Conservation (phyloP, 768 basidiomycete species). For the Tephrocybe sp. region DNA sequence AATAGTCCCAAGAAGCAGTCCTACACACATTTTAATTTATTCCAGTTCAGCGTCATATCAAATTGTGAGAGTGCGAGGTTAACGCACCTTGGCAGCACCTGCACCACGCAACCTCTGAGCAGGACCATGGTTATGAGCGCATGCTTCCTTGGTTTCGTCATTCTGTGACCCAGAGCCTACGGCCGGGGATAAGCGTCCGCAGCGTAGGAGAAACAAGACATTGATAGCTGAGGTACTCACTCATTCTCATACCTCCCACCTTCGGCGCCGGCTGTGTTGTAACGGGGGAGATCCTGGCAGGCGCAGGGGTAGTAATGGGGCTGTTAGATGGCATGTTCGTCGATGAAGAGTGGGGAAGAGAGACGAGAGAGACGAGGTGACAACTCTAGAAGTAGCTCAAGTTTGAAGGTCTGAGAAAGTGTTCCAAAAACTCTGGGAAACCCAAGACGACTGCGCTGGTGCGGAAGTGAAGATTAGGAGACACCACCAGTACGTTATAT, state of each 20-base stretch:
- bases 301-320: constrained; percentile 12
- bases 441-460: no score
- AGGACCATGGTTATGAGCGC: constrained; percentile 25
- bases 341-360: not conserved
- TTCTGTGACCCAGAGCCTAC: constrained; percentile 3
- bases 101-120: constrained; percentile 67
- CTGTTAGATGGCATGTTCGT: not conserved
- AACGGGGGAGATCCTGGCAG: constrained; percentile 24
- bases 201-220: not conserved
- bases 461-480: not conserved
- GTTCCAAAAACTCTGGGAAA: not conserved
- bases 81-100: constrained; percentile 60
- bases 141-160: not conserved
- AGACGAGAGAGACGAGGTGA: no score
- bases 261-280: constrained; percentile 53
- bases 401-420: not conserved
- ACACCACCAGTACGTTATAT: not conserved
- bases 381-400: no score
- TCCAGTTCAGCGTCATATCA: not conserved
- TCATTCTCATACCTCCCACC: constrained; percentile 59
- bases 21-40: constrained; percentile 28
- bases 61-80: not conserved
- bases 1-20: constrained; percentile 64
- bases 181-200: no score
- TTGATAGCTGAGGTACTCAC: constrained; percentile 46